phyloP scores from a whole-genome alignment of 2,329 filamentous ascomycete genomes.

The Podosphaera fusca region DNA sequence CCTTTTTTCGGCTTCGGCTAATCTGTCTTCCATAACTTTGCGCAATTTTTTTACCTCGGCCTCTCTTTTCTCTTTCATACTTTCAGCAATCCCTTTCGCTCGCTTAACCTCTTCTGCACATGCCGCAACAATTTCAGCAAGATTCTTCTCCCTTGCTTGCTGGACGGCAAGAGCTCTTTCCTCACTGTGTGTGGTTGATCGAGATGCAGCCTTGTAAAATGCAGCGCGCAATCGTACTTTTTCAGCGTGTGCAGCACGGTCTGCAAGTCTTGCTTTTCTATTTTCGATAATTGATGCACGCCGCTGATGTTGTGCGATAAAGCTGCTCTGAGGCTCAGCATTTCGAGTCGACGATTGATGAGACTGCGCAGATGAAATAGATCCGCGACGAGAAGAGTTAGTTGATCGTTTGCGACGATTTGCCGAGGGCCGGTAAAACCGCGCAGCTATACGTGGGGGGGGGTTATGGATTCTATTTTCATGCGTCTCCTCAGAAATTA shows the following conservation, averaged over 20 bases:
- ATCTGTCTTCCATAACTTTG: slow-evolving; percentile 55
- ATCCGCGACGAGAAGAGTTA: slow-evolving; percentile 58
- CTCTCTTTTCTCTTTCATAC: slow-evolving; percentile 59
- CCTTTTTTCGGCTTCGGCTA: slow-evolving; percentile 53
- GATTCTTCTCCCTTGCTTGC: slow-evolving; percentile 54
- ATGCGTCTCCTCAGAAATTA: slow-evolving; percentile 14
- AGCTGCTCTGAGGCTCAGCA: slow-evolving; percentile 44
- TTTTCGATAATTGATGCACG: slow-evolving; percentile 62
- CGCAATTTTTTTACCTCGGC: slow-evolving; percentile 47
- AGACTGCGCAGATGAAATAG: slow-evolving; percentile 48
- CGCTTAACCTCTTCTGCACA: slow-evolving; percentile 67
- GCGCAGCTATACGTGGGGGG: slow-evolving; percentile 54
- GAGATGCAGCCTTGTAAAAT: slow-evolving; percentile 44
- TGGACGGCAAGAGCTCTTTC: slow-evolving; percentile 58
- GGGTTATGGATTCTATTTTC: slow-evolving; percentile 28
- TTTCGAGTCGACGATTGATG: slow-evolving; percentile 20
- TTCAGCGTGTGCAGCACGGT: slow-evolving; percentile 61
- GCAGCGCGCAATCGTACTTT: slow-evolving; percentile 60
- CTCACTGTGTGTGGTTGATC: slow-evolving; percentile 43
- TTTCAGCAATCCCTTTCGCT: slow-evolving; percentile 63
- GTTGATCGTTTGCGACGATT: slow-evolving; percentile 52
- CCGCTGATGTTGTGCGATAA: slow-evolving; percentile 57
- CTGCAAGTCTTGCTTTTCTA: slow-evolving; percentile 55
- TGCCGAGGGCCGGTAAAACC: slow-evolving; percentile 47
- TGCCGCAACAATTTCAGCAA: slow-evolving; percentile 58